These are phyloP conservation scores for Yamadazyma conglobata DNA, from an alignment of 1,139 yeast species.

Conservation along the genomic window DNA sequence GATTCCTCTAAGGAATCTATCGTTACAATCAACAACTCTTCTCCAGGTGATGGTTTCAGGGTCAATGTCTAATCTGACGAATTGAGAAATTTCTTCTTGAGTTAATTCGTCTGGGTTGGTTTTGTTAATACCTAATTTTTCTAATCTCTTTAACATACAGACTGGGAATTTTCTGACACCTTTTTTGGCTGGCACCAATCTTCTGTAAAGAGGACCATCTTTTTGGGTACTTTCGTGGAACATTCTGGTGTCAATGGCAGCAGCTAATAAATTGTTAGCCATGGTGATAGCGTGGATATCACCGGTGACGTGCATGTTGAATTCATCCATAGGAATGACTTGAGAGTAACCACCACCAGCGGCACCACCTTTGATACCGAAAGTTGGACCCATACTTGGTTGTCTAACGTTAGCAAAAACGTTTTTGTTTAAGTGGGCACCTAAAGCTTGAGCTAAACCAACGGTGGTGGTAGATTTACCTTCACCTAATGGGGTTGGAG, in stretches of 20 bases:
- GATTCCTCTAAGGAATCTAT: conserved; percentile 86
- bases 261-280: conserved; percentile 94
- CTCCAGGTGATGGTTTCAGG: conserved; percentile 95
- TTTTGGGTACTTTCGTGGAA: conserved; percentile 95
- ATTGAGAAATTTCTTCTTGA: conserved; percentile 67
- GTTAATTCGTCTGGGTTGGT: conserved; percentile 82
- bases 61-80: conserved; percentile 87
- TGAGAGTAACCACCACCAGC: conserved; percentile 99
- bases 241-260: conserved; percentile 97
- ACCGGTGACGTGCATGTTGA: conserved; percentile 97
- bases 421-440: conserved; percentile 83
- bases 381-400: conserved; percentile 99
- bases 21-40: conserved; percentile 95
- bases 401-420: conserved; percentile 96
- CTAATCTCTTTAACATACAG: conserved; percentile 74
- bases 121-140: conserved; percentile 76
- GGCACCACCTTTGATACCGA: conserved; percentile 99
- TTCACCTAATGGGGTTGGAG: conserved; percentile 98
- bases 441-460: conserved; percentile 93
- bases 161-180: conserved; percentile 76
- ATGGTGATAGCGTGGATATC: conserved; percentile 96
- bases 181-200: conserved; percentile 85
- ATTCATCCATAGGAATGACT: conserved; percentile 99
- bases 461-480: conserved; percentile 97
- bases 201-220: conserved; percentile 79